Evolutionary conservation across 2,329 filamentous ascomycete species (phyloP).

Genomic region (Chaetomium sp.): DNA sequence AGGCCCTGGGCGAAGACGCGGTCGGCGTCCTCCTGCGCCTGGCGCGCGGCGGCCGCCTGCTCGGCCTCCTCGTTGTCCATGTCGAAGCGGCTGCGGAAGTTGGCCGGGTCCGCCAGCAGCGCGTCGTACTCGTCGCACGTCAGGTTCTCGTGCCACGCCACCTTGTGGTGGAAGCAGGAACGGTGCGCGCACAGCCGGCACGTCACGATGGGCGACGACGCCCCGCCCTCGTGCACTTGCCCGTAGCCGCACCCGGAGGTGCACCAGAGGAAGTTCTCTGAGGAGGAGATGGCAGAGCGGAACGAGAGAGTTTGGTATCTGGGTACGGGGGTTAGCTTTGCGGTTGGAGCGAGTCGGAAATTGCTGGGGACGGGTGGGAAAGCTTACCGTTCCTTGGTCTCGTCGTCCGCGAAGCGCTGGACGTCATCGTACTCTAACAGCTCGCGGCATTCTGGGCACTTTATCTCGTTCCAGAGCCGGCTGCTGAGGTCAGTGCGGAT

Average conservation of each 20-base stretch:
- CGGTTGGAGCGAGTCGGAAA: neutral
- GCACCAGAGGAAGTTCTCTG: conserved; percentile 57
- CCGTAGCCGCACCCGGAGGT: conserved; percentile 54
- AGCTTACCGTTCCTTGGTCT: conserved; percentile 48
- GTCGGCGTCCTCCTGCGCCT: conserved; percentile 52
- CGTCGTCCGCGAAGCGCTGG: conserved; percentile 46
- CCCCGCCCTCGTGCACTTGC: conserved; percentile 52
- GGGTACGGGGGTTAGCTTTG: neutral
- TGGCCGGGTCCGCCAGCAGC: conserved; percentile 43
- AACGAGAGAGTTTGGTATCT: conserved; percentile 50
- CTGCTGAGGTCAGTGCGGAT: conserved; percentile 42
- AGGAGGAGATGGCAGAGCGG: conserved; percentile 46
- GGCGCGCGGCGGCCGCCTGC: conserved; percentile 41
- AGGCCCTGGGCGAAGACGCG: conserved; percentile 41
- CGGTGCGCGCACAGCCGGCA: conserved; percentile 45
- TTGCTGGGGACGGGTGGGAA: neutral
- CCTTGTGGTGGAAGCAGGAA: conserved; percentile 48
- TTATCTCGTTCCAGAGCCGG: conserved; percentile 49
- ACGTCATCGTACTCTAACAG: conserved; percentile 50
- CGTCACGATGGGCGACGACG: conserved; percentile 45
- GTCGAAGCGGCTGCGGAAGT: conserved; percentile 45
- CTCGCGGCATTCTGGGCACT: conserved; percentile 55
- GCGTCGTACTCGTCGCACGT: conserved; percentile 49
- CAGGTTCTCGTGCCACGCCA: conserved; percentile 47
- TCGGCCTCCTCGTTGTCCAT: conserved; percentile 48